Percentiles rank a stretch among this genome's conserved stretches.
These are phyloP conservation scores for Cenchrus fungigraminus DNA, from an alignment of 176 grass and related monocot species.

Conservation along the genomic window DNA sequence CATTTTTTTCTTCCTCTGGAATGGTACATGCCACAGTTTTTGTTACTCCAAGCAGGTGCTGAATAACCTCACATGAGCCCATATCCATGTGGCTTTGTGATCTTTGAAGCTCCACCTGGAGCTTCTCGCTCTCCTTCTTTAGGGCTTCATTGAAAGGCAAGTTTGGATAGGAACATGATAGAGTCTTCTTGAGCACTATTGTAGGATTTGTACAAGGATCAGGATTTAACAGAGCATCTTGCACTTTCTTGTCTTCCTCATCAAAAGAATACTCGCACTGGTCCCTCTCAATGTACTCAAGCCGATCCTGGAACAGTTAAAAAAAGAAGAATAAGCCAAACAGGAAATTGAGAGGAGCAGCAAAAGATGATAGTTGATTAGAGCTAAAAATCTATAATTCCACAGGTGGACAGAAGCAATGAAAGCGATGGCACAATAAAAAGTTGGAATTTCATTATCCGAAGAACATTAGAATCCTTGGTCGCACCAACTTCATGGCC, in stretches of 20 bases:
- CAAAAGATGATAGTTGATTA: conserved; percentile 11
- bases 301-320: conserved; percentile 61
- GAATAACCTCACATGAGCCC: conserved; percentile 84
- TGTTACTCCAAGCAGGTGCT: conserved; percentile 86
- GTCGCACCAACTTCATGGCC: conserved; percentile 18
- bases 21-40: conserved; percentile 65
- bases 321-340: conserved; percentile 17
- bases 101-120: conserved; percentile 90
- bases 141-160: conserved; percentile 89
- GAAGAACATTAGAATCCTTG: conserved; percentile 15
- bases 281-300: conserved; percentile 91
- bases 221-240: conserved; percentile 77
- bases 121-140: conserved; percentile 91
- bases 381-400: conserved; percentile 30
- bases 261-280: conserved; percentile 96
- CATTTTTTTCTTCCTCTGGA: conserved; percentile 57
- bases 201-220: conserved; percentile 66
- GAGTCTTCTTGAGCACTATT: conserved; percentile 78
- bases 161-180: conserved; percentile 94
- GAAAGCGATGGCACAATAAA: conserved; percentile 32
- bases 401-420: neutral
- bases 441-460: neutral
- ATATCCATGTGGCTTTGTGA: conserved; percentile 86
- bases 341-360: neutral
- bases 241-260: conserved; percentile 94